Conservation (phyloP, 306 rosid genomes). For the Acacia crassicarpa region DNA sequence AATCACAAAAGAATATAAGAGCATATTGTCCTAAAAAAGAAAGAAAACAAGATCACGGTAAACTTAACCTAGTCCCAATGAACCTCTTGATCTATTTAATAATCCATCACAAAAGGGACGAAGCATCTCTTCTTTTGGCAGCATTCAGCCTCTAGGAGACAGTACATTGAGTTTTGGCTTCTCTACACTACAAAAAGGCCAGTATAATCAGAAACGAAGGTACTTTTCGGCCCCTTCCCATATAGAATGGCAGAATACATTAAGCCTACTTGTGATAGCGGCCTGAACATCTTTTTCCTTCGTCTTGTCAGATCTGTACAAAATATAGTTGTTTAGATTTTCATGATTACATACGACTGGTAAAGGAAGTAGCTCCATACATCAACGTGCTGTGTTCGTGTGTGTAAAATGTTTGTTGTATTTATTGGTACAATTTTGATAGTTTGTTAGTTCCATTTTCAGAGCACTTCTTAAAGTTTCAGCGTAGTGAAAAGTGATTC, state of each 20-base stretch:
- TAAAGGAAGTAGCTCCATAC: conserved; percentile 12
- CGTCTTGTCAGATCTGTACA: conserved; percentile 15
- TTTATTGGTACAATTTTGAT: neutral
- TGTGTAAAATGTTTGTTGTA: conserved; percentile 18
- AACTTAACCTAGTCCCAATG: conserved; percentile 26
- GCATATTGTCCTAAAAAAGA: neutral
- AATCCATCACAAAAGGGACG: conserved; percentile 15
- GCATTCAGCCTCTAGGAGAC: conserved; percentile 14
- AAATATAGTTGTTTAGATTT: neutral
- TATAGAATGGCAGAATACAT: neutral
- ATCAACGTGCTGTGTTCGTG: neutral
- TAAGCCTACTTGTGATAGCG: neutral
- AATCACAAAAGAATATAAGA: conserved; percentile 9
- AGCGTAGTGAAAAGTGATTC: neutral
- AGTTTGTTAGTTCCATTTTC: neutral
- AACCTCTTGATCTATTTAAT: conserved; percentile 5
- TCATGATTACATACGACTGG: neutral
- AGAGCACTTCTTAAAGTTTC: neutral
- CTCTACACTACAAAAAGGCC: neutral
- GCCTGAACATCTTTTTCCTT: neutral
- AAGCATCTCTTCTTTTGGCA: conserved; percentile 3
- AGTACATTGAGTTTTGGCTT: conserved; percentile 19
- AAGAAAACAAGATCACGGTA: conserved; percentile 13
- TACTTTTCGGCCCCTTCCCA: neutral
- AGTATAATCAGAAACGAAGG: neutral